phyloP scores from a whole-genome alignment of 208 protist genomes.

The Strigomonas galati region DNA sequence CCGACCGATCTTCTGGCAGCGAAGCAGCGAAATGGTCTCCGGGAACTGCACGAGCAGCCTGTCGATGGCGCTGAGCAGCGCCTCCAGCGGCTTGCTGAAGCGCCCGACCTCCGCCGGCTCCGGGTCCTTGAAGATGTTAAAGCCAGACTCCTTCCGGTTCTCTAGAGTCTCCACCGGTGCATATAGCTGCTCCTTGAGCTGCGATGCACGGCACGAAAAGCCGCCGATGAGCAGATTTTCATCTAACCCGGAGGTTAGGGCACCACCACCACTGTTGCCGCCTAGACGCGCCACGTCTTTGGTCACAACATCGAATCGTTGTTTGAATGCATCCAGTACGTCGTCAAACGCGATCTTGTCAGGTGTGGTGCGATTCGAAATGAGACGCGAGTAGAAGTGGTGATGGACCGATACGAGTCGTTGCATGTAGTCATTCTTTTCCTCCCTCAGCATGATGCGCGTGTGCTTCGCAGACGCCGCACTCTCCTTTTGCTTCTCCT shows the following conservation, averaged over 20 bases:
- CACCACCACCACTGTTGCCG: background rate
- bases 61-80: conserved; percentile 53
- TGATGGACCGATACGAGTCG: conserved; percentile 67
- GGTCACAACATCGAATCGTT: conserved; percentile 68
- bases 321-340: conserved; percentile 23
- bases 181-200: conserved; percentile 39
- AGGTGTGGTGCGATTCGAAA: conserved; percentile 27
- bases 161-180: background rate
- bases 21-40: conserved; percentile 89
- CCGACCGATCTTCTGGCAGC: conserved; percentile 70
- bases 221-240: conserved; percentile 77
- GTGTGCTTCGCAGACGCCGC: conserved; percentile 51
- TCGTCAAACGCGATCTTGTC: background rate
- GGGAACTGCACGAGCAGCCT: conserved; percentile 83
- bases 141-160: conserved; percentile 25
- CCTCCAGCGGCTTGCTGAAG: conserved; percentile 63
- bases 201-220: conserved; percentile 57
- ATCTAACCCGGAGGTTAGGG: background rate
- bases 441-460: conserved; percentile 72
- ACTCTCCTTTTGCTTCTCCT: conserved; percentile 25
- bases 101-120: conserved; percentile 75
- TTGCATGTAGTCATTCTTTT: conserved; percentile 61
- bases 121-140: conserved; percentile 91
- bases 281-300: conserved; percentile 39
- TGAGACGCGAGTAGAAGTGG: conserved; percentile 64